Base-by-base conservation (phyloP, 139 green algal genomes). In the Deuterostichococcus epilithicus region DNA sequence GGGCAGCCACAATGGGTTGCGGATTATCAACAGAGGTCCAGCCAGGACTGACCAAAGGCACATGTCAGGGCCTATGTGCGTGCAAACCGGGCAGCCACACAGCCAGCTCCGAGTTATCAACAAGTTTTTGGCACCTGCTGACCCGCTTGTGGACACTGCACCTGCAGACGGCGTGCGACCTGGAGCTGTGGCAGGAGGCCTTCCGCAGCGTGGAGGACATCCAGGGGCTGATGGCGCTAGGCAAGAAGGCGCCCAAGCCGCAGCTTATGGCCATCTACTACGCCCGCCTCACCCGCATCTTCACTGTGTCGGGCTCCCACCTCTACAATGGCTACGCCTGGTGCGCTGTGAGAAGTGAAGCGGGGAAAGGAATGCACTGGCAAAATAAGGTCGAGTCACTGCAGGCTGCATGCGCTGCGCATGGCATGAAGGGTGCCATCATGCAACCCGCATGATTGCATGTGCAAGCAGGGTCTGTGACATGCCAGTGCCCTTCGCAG, bases 141-240 rank as follows among this genome's bases (percentile, higher is more conserved):
- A 59, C 34, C 5, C 3, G n/a, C 63, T 20, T 18, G 15, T 28
- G 30, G 35, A n/a, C n/a, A n/a, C 35, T 38, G 35, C 20, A 26
- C 6, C 32, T 69, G 36, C 81, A 90, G 77, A 87, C 90, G 71
- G 94, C 94, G 1, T 97, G 93, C 77, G 92, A 97, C 71, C 89
- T 99, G 76, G 94, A 95, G 86, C 88, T 99, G 84, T 99, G 96
- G 96, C 94, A 94, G 28, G 96, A 99, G 88, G 96, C 96, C 0
- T 99, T 99, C 88, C 87, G 96, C 63, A 92, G 84, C n/a, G 92
- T 99, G 68, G 96, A 99, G 89, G 96, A 99, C 84, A 98, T 99
- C 80, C 90, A 98, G 83, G 87, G 86, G 42, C 90, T 99, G 36
- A 90, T 97, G 32, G 70, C 82, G n/a, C 83, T 97, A 38, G 88